Percentiles rank a stretch among this genome's conserved stretches.
Evolutionary conservation across 371 early-diverging fungal species (phyloP).

Genomic region (Catenaria anguillulae): DNA sequence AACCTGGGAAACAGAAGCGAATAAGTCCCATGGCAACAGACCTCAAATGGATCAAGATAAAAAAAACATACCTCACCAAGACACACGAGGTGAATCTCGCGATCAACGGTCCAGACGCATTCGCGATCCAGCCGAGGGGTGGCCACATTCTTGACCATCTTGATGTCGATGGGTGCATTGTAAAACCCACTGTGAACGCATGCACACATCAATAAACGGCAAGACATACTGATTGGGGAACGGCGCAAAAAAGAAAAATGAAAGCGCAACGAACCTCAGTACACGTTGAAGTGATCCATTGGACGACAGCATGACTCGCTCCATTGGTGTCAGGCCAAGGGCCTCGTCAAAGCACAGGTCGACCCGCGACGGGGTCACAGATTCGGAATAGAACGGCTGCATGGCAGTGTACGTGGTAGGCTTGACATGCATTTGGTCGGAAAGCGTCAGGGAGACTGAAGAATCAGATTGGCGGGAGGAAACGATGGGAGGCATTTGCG

Average conservation of each 20-base stretch:
- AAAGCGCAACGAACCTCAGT: background rate
- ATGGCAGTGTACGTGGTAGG: no score
- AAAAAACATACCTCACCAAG: background rate
- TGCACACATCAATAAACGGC: no score
- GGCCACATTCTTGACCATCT: background rate
- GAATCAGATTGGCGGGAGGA: no score
- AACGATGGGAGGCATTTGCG: no score
- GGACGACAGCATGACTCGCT: slow-evolving; percentile 1
- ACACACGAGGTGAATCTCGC: background rate
- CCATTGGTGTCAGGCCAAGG: background rate
- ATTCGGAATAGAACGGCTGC: background rate
- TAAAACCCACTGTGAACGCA: background rate
- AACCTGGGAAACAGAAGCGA: no score
- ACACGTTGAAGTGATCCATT: background rate
- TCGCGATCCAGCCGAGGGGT: background rate
- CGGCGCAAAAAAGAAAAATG: no score
- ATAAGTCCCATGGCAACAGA: no score
- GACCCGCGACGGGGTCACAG: background rate
- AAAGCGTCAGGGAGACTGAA: no score
- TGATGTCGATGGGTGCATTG: background rate
- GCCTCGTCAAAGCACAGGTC: background rate
- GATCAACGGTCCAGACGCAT: background rate
- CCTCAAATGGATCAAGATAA: background rate
- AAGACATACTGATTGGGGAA: no score
- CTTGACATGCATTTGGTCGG: no score